Evolutionary conservation across 805 yeast genomes (phyloP).

Genomic region (Wilhelminamyces savonicus): DNA sequence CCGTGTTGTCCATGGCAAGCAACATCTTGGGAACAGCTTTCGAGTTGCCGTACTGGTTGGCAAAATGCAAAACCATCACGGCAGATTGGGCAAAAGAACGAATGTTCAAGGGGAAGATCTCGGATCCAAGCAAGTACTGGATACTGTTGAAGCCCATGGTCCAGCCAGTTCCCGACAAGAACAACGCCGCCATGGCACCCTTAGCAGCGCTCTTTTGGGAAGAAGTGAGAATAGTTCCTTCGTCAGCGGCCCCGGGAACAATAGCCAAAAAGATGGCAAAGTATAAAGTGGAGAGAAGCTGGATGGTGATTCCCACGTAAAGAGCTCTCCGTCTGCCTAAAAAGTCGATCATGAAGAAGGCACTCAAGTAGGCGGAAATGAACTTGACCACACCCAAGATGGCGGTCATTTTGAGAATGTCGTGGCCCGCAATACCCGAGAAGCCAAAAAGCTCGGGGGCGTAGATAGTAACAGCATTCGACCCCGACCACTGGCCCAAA

Average conservation of each 20-base stretch:
- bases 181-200: conserved; percentile 47
- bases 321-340: conserved; percentile 47
- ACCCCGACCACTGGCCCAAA: conserved; percentile 56
- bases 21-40: conserved; percentile 51
- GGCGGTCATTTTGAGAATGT: conserved; percentile 42
- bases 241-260: conserved; percentile 38
- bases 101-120: conserved; percentile 46
- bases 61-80: conserved; percentile 51
- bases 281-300: conserved; percentile 36
- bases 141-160: conserved; percentile 53
- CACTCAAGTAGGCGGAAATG: conserved; percentile 40
- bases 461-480: conserved; percentile 50
- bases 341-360: conserved; percentile 48
- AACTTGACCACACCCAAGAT: conserved; percentile 50
- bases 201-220: conserved; percentile 32
- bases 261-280: conserved; percentile 41
- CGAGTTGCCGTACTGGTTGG: conserved; percentile 52
- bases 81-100: conserved; percentile 45
- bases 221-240: conserved; percentile 19
- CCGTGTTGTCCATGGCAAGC: conserved; percentile 37
- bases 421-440: conserved; percentile 38
- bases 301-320: conserved; percentile 43
- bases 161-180: conserved; percentile 51
- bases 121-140: conserved; percentile 51
- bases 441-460: conserved; percentile 47